Evolutionary conservation across 2,329 filamentous ascomycete species (phyloP), one percentile per base, ranked within the genome.

Genomic region (Rosellinia necatrix): DNA sequence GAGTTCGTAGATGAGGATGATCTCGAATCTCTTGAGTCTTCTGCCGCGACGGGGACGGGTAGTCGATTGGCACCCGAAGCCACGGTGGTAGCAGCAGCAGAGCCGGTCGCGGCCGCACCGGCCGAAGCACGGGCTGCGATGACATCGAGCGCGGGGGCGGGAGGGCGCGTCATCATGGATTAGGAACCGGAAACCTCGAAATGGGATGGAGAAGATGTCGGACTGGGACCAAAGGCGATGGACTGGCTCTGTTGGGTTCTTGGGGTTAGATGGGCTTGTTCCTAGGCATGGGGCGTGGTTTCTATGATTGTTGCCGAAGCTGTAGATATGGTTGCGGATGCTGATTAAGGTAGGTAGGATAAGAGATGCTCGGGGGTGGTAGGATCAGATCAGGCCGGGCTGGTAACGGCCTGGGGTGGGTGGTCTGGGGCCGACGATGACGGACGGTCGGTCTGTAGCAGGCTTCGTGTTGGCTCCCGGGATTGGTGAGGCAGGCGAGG

Each of bases 1-100:
- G 89, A 92, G 70, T 88, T 90, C 55, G 87, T 89, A 6, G 89
- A 89, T 5, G 87, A 90, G 3, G 81, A 83, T 1, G 81, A 83
- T 60, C 81, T 77, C 37, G 81, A 84, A 67, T 84, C 81, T 61
- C 81, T 75, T 7, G 68, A 44, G 55, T 75, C 74, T 34, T 77
- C 76, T 24, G 71, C 62, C 10, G 48, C 13, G 46, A 64, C 65
- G 19, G 56, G 60, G 25, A 55, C 51, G 27, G 59, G 22, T 12
- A 59, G 58, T 9, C 47, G 53, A 25, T 48, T 55, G 19, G 56
- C 32, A 12, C 34, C 52, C 29, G 59, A 59, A 30, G 57, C 15
- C 24, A 60, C 21, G 15, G 27, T 12, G 12, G 32, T 25, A 32
- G 60, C 12, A 35, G 62, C 22, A n/a, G 35, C 3, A 6, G 24